These are phyloP conservation scores for Termitomyces sp. DNA, from an alignment of 768 basidiomycete genomes.

Conservation along the genomic window DNA sequence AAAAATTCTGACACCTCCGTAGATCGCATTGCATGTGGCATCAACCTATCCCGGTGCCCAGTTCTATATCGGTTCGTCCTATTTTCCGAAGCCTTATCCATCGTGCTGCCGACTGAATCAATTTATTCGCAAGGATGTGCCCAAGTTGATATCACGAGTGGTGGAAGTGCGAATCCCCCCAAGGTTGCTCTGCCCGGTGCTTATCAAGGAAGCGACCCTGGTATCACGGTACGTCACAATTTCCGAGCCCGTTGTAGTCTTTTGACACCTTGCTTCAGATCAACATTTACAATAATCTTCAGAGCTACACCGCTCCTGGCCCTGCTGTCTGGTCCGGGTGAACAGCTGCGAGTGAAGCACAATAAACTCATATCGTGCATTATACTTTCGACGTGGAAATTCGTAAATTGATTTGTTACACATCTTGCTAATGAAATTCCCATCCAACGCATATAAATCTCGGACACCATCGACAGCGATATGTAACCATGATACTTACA, in stretches of 20 bases:
- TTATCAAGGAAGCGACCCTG: slow-evolving; percentile 45
- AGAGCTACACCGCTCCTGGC: slow-evolving; percentile 45
- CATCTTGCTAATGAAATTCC: not conserved
- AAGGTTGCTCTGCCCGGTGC: slow-evolving; percentile 47
- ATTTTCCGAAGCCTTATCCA: not conserved
- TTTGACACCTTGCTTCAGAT: slow-evolving; percentile 20
- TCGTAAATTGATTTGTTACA: not conserved
- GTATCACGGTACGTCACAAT: slow-evolving; percentile 36
- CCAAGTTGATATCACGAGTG: slow-evolving; percentile 43
- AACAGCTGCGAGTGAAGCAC: slow-evolving; percentile 7
- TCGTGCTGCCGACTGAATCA: not conserved
- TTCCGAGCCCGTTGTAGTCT: not conserved
- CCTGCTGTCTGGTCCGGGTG: slow-evolving; percentile 37
- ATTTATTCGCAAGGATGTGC: slow-evolving; percentile 34
- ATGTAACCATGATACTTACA: no score
- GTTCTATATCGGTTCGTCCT: slow-evolving; percentile 39
- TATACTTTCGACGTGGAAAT: not conserved
- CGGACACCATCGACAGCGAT: no score
- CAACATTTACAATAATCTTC: slow-evolving; percentile 56
- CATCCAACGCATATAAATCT: not conserved
- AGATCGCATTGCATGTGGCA: slow-evolving; percentile 37
- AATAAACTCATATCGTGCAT: not conserved
- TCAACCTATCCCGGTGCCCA: slow-evolving; percentile 45
- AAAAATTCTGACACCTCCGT: not conserved
- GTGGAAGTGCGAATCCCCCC: slow-evolving; percentile 43